Evolutionary conservation across 192 early-diverging fungal species (phyloP).

Genomic region (Phlyctochytrium planicorne): DNA sequence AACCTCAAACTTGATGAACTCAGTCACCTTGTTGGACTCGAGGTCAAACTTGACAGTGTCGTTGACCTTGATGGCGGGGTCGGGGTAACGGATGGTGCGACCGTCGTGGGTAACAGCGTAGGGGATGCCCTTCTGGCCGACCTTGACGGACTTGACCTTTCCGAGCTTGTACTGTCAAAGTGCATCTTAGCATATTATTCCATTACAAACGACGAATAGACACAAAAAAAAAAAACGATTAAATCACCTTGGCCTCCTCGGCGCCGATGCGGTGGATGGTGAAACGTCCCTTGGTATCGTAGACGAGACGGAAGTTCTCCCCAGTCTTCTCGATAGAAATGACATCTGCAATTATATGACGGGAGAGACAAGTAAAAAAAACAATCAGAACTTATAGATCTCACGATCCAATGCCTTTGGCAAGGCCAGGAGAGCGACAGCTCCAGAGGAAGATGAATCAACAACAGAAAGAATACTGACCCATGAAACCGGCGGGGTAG

Average conservation of each 20-base stretch:
- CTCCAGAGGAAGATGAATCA: conserved; percentile 1
- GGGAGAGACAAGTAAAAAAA: too few relatives aligned
- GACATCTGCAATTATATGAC: conserved; percentile 63
- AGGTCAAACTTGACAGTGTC: conserved; percentile 98
- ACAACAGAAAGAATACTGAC: conserved; percentile 50
- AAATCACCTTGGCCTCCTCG: conserved; percentile 83
- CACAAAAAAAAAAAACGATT: not conserved
- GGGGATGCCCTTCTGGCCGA: conserved; percentile 94
- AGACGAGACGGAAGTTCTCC: conserved; percentile 99
- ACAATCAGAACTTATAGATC: too few relatives aligned
- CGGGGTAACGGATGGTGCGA: conserved; percentile 99
- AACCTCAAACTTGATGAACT: conserved; percentile 95
- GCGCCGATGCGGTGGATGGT: conserved; percentile 98
- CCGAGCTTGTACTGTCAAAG: conserved; percentile 87
- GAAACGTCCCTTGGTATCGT: conserved; percentile 99
- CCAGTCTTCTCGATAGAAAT: conserved; percentile 92
- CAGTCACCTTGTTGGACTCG: conserved; percentile 87
- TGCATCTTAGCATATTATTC: not conserved
- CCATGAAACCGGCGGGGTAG: conserved; percentile 97
- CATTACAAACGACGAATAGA: not conserved
- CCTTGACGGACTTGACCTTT: conserved; percentile 95
- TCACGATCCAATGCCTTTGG: conserved; percentile 4
- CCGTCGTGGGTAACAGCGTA: conserved; percentile 98
- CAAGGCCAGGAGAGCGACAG: conserved; percentile 11
- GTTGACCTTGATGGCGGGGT: conserved; percentile 98